These are phyloP conservation scores for Picochlorum sp. DNA, from an alignment of 139 green algal genomes.

Conservation along the genomic window DNA sequence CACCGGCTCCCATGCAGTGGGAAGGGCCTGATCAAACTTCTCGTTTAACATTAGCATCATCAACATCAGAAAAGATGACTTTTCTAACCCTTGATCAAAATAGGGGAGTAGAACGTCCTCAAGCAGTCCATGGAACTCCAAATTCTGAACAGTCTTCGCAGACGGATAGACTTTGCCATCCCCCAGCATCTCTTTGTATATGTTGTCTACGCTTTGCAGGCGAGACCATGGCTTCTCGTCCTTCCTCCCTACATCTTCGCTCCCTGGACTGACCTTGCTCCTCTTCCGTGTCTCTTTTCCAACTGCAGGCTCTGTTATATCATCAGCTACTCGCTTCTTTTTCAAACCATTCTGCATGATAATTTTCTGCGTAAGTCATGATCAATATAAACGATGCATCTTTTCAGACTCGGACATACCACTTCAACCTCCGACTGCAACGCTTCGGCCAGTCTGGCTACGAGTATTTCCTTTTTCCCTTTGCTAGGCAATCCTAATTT, in stretches of 20 bases:
- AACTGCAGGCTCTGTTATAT: no score
- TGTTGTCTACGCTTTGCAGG: slow-evolving; percentile 35
- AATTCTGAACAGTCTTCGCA: slow-evolving; percentile 31
- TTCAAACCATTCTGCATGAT: no score
- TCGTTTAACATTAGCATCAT: slow-evolving; percentile 29
- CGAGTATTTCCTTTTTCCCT: slow-evolving; percentile 38
- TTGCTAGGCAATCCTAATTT: slow-evolving; percentile 19
- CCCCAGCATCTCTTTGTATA: slow-evolving; percentile 58
- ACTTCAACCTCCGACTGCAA: no score
- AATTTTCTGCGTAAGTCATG: no score
- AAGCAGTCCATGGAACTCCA: slow-evolving; percentile 92
- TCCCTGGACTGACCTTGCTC: no score
- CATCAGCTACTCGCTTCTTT: no score
- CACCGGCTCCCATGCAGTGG: no score
- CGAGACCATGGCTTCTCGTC: background rate
- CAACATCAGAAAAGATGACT: slow-evolving; percentile 66
- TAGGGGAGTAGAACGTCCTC: slow-evolving; percentile 91
- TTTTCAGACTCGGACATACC: no score
- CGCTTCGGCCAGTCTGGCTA: slow-evolving; percentile 12
- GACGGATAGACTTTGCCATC: background rate
- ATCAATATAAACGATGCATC: no score
- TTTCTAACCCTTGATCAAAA: slow-evolving; percentile 45
- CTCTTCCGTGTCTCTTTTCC: no score
- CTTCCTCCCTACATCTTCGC: no score
- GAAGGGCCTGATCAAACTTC: no score